phyloP scores from a whole-genome alignment of 257 asterid genomes.

The Cinchona pubescens region DNA sequence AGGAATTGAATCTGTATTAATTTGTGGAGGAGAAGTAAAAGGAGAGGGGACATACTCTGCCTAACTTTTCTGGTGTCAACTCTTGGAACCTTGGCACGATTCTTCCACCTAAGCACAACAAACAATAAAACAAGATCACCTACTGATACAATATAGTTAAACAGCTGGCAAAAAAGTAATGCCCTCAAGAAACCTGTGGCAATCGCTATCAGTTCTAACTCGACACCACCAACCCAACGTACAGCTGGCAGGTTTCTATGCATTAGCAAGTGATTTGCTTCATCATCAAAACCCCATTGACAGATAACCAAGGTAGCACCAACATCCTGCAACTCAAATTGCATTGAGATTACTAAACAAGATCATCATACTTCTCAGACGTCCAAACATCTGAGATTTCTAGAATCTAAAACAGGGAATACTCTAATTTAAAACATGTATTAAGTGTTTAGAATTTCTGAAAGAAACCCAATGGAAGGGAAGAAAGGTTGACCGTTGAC shows the following conservation, averaged over 20 bases:
- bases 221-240: conserved; percentile 99
- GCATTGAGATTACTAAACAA: conserved; percentile 16
- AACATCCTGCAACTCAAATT: conserved; percentile 61
- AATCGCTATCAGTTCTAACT: conserved; percentile 89
- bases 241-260: conserved; percentile 91
- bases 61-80: conserved; percentile 84
- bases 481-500: not conserved
- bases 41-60: conserved; percentile 45
- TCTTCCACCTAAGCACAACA: conserved; percentile 70
- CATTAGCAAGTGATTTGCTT: conserved; percentile 93
- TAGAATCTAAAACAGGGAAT: not conserved
- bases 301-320: conserved; percentile 95
- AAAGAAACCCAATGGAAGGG: not conserved
- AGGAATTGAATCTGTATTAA: conserved; percentile 3
- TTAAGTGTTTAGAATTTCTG: not conserved
- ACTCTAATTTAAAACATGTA: not conserved
- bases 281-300: conserved; percentile 99
- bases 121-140: conserved; percentile 1
- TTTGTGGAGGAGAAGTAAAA: not conserved
- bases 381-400: not conserved
- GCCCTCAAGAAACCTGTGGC: conserved; percentile 66
- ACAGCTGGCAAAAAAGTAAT: not conserved
- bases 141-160: not conserved
- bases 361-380: conserved; percentile 10
- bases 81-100: conserved; percentile 98